Evolutionary conservation across 768 basidiomycete species (phyloP), one percentile per base, ranked within the genome.

Genomic region (Russula sp.): DNA sequence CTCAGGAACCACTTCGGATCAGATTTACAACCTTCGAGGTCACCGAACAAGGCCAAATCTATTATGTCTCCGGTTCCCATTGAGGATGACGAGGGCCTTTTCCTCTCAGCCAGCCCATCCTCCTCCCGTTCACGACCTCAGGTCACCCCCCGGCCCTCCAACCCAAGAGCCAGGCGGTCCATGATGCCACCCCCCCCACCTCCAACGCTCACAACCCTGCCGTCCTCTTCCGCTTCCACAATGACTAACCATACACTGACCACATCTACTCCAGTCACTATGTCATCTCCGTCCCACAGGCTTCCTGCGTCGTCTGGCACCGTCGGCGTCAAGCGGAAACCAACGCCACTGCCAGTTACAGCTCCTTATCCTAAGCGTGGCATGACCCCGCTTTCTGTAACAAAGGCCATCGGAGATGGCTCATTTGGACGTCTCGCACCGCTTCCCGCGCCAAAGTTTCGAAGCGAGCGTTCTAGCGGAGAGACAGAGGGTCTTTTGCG

Each of bases 361-460:
- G 58, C 64, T 20, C 66, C 66, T 39, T 66, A 67, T 42, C 60
- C 58, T 9, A 65, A 66, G 35, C 49, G 66, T 2, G 58, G 60
- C 22, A 58, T 67, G 51, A 67, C 66, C 11, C 66, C 66, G 18
- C 66, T 67, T 42, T 43, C 45, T 49, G 64, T 67, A 9, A 66
- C 66, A 25, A 65, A 66, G 47, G 39, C 57, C 4, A 18, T 25
- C 13, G 66, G 66, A 34, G 60, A 56, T 8, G 58, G 66, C 8
- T 62, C 60, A 32, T 59, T 67, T 29, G 66, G 62, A 32, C 66
- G 66, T 35, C 64, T 67, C 18, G 66, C 66, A n/a, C 66, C 66
- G n/a, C 66, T 67, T 50, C 53, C 66, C 13, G 64, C 66, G 4
- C 66, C 66, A 43, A 66, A 62, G 39, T 67, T 67, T 41, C 66